phyloP scores from a whole-genome alignment of 1,284 basidiomycete genomes.

The Trichosporon coremiiforme region DNA sequence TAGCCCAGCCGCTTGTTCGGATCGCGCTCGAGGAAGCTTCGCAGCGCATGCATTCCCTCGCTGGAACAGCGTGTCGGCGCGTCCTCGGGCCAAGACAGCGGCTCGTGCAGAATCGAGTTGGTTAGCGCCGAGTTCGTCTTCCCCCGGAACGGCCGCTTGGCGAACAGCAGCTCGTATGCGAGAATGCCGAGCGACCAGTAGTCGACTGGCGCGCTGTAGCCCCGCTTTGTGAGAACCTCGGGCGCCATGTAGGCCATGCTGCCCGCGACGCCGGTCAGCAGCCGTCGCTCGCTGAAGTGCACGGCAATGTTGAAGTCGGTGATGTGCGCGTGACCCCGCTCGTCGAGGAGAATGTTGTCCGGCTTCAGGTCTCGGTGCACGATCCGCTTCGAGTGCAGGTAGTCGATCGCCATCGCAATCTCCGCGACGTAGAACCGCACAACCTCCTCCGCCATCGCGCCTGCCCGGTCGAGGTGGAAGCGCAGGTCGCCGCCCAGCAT shows the following conservation, averaged over 20 bases:
- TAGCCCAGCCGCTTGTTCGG: constrained; percentile 78
- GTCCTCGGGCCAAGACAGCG: constrained; percentile 56
- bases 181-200: constrained; percentile 97
- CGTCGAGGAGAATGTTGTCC: constrained; percentile 93
- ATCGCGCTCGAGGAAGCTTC: constrained; percentile 78
- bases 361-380: constrained; percentile 96
- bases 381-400: constrained; percentile 87
- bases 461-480: constrained; percentile 85
- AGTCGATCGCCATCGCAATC: constrained; percentile 78
- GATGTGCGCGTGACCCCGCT: constrained; percentile 88
- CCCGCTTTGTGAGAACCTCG: constrained; percentile 72
- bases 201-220: constrained; percentile 86
- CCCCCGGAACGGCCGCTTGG: constrained; percentile 86
- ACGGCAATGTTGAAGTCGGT: constrained; percentile 99
- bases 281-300: constrained; percentile 78
- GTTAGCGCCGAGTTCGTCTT: constrained; percentile 87
- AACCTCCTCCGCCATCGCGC: constrained; percentile 71
- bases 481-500: constrained; percentile 95
- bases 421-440: constrained; percentile 92
- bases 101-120: constrained; percentile 71
- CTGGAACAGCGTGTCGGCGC: constrained; percentile 48
- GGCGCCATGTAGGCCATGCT: constrained; percentile 99
- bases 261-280: constrained; percentile 89
- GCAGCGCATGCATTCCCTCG: constrained; percentile 55
- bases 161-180: constrained; percentile 88